Percentiles rank a stretch among this genome's conserved stretches.
Conservation (phyloP, 768 basidiomycete genomes). For the Russula sp. region DNA sequence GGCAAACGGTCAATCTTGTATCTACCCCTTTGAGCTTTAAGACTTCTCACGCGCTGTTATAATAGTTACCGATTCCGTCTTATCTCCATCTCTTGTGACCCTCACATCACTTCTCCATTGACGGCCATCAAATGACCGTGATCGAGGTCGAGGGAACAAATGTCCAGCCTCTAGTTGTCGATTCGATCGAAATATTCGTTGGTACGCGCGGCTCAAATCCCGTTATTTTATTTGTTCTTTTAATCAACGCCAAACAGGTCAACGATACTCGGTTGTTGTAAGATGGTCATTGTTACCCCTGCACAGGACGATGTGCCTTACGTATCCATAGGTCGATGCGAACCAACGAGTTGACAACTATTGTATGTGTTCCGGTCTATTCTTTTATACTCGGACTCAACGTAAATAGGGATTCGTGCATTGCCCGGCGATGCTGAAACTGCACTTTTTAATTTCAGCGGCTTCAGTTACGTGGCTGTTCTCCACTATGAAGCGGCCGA, state of each 20-base stretch:
- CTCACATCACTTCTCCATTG: constrained; percentile 41
- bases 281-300: background rate
- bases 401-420: constrained; percentile 31
- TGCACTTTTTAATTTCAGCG: constrained; percentile 31
- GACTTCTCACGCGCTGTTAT: background rate
- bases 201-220: constrained; percentile 33
- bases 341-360: constrained; percentile 46
- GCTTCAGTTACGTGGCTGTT: constrained; percentile 42
- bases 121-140: constrained; percentile 41
- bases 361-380: constrained; percentile 36
- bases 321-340: constrained; percentile 38
- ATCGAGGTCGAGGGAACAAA: constrained; percentile 44
- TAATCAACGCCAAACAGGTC: constrained; percentile 12
- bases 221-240: no score
- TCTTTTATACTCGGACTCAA: background rate
- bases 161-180: constrained; percentile 38
- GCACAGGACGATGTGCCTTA: background rate
- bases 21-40: background rate
- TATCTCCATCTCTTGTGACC: constrained; percentile 34
- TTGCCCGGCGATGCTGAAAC: constrained; percentile 31
- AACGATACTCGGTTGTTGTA: constrained; percentile 35
- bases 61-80: constrained; percentile 31
- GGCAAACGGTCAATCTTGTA: constrained; percentile 17
- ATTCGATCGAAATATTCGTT: constrained; percentile 44
- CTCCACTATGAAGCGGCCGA: constrained; percentile 41